Evolutionary conservation across 1,139 yeast genomes (phyloP).

Genomic region (Torulaspora globosa): DNA sequence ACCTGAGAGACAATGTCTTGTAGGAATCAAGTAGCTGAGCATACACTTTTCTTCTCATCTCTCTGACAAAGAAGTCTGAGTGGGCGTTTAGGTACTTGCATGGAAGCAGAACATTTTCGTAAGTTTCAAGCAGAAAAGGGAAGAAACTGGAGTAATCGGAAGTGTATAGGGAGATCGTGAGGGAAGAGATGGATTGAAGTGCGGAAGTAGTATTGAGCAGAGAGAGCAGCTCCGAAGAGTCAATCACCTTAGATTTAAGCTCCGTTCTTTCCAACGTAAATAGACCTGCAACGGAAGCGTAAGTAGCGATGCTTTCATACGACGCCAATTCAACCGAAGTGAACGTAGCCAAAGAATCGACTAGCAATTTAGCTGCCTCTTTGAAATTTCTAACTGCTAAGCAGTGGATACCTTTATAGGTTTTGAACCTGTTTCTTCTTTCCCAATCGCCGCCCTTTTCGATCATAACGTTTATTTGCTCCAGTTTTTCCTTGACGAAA

Average conservation of each 20-base stretch:
- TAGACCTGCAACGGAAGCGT: slow-evolving; percentile 83
- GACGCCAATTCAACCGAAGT: slow-evolving; percentile 91
- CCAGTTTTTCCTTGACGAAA: slow-evolving; percentile 68
- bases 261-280: slow-evolving; percentile 79
- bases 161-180: slow-evolving; percentile 83
- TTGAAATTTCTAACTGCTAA: slow-evolving; percentile 81
- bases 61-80: slow-evolving; percentile 79
- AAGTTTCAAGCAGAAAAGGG: slow-evolving; percentile 71
- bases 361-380: slow-evolving; percentile 77
- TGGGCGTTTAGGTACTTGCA: slow-evolving; percentile 78
- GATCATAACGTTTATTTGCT: slow-evolving; percentile 65
- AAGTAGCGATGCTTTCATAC: slow-evolving; percentile 85
- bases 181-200: slow-evolving; percentile 74
- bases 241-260: slow-evolving; percentile 77
- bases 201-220: slow-evolving; percentile 67
- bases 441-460: slow-evolving; percentile 99
- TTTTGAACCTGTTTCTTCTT: slow-evolving; percentile 89
- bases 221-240: slow-evolving; percentile 89
- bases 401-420: slow-evolving; percentile 80
- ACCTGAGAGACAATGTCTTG: slow-evolving; percentile 79
- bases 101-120: slow-evolving; percentile 66
- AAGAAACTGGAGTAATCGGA: slow-evolving; percentile 84
- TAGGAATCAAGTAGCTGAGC: slow-evolving; percentile 92
- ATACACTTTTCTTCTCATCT: slow-evolving; percentile 92
- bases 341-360: slow-evolving; percentile 91